Evolutionary conservation across 495 filamentous ascomycete species (phyloP).

Genomic region (Xylaria cubensis): DNA sequence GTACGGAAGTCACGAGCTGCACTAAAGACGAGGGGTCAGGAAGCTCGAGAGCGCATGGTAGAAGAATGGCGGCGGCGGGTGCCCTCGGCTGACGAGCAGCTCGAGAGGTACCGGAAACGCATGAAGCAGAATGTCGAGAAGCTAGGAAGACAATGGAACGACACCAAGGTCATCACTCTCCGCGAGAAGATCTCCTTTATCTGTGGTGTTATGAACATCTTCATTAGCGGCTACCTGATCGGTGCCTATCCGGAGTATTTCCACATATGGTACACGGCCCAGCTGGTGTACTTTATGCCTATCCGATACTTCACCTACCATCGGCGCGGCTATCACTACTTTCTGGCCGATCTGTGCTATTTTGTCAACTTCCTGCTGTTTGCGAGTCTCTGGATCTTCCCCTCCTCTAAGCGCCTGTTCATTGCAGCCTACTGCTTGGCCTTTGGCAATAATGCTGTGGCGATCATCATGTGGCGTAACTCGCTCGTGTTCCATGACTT

Average conservation of each 20-base stretch:
- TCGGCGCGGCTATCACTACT: slow-evolving; percentile 92
- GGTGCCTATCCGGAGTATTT: slow-evolving; percentile 86
- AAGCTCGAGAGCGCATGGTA: slow-evolving; percentile 74
- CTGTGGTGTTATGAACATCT: slow-evolving; percentile 93
- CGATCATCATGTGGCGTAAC: slow-evolving; percentile 99
- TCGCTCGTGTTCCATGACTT: slow-evolving; percentile 97
- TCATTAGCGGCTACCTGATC: slow-evolving; percentile 92
- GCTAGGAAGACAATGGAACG: slow-evolving; percentile 83
- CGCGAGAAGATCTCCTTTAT: slow-evolving; percentile 97
- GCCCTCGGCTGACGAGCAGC: slow-evolving; percentile 86
- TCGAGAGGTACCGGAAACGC: slow-evolving; percentile 85
- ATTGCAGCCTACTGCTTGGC: slow-evolving; percentile 92
- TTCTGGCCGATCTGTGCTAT: slow-evolving; percentile 95
- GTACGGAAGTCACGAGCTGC: slow-evolving; percentile 83
- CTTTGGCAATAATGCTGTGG: slow-evolving; percentile 94
- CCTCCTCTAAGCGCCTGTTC: slow-evolving; percentile 87
- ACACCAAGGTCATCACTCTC: slow-evolving; percentile 82
- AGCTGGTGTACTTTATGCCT: slow-evolving; percentile 94
- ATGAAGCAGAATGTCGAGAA: slow-evolving; percentile 90
- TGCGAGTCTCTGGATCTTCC: slow-evolving; percentile 89
- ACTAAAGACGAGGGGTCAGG: slow-evolving; percentile 56
- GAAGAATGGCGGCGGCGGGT: slow-evolving; percentile 85
- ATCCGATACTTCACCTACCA: slow-evolving; percentile 92
- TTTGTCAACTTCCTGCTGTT: slow-evolving; percentile 91
- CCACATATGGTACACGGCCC: slow-evolving; percentile 88